Evolutionary conservation across 768 basidiomycete genomes (phyloP).

Genomic region (Naganishia kalamii): DNA sequence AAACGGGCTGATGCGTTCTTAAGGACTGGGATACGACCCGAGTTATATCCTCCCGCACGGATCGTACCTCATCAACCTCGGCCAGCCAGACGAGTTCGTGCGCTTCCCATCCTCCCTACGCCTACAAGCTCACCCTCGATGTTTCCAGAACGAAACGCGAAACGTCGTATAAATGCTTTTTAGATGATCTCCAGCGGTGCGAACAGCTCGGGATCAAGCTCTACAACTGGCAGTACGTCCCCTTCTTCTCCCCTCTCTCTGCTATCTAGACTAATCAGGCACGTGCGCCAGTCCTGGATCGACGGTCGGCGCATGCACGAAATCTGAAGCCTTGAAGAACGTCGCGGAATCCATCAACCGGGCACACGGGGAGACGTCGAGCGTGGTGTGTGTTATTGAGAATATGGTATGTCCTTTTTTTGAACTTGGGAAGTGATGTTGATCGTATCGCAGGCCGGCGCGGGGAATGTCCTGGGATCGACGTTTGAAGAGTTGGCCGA

Average conservation of each 20-base stretch:
- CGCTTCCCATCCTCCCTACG: not conserved
- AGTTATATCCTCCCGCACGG: conserved; percentile 72
- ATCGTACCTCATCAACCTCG: conserved; percentile 77
- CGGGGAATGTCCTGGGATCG: conserved; percentile 70
- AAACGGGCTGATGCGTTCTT: not conserved
- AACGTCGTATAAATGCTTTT: conserved; percentile 56
- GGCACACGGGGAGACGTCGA: conserved; percentile 60
- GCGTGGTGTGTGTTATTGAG: conserved; percentile 64
- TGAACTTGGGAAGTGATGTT: not conserved
- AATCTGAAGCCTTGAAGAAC: conserved; percentile 57
- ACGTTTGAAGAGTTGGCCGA: conserved; percentile 61
- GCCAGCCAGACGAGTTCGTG: conserved; percentile 19
- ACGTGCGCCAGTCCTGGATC: conserved; percentile 65
- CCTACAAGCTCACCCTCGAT: conserved; percentile 53
- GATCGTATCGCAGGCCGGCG: conserved; percentile 57
- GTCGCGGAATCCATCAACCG: conserved; percentile 70
- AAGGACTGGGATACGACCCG: conserved; percentile 57
- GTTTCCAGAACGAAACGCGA: conserved; percentile 39
- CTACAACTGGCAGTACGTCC: conserved; percentile 78
- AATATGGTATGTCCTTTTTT: conserved; percentile 60
- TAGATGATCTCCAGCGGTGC: conserved; percentile 74
- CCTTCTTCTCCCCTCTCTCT: not conserved
- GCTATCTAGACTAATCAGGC: not conserved
- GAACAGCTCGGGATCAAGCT: conserved; percentile 65
- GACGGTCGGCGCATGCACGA: conserved; percentile 63